Base-by-base conservation (phyloP, 176 grass and related monocot species). In the Bolboschoenus planiculmis region DNA sequence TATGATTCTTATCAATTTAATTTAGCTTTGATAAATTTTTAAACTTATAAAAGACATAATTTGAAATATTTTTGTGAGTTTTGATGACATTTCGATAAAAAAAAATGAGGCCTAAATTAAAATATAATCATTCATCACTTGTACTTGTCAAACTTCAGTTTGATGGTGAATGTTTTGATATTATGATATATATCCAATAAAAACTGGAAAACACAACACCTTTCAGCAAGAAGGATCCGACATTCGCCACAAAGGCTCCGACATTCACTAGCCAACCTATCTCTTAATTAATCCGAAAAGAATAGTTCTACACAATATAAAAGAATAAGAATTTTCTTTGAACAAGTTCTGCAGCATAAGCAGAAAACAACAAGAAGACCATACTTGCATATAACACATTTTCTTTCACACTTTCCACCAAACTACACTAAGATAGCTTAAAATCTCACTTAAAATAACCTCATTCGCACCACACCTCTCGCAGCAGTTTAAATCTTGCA, bases 381-480 rank as follows among this genome's bases (percentile, higher is more conserved):
- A 3, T 10, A 43, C 37, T 43, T 71, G n/a, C 44, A 51, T 53
- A 77, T 77, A 53, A 53, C 72, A 51, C 72, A 53, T 77, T 53
- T 34, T 53, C 14, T 46, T 51, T 53, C 44, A 77, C 23, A 77
- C 43, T 26, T 51, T 77, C 46, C 44, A 9, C 72, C 44, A 77
- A 34, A 77, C 72, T 51, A 77, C 14, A 77, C 27, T 77, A 51
- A 18, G 15, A 77, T 34, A 53, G 27, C 24, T 50, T 77, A 53
- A 53, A 53, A 51, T 53, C 46, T 77, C 46, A 9, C 46, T 77
- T 18, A 33, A 15, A n/a, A 51, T 48, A 15, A 61, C 33, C 34
- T 82, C 75, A 82, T 43, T 94, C 91, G 0, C 78, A 85, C 94
- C 91, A 93, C 7, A 91, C 89, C 80, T 88, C 89, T 82, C 86